Conservation (phyloP, 768 basidiomycete genomes). For the Strobilomyces echinocephalus region DNA sequence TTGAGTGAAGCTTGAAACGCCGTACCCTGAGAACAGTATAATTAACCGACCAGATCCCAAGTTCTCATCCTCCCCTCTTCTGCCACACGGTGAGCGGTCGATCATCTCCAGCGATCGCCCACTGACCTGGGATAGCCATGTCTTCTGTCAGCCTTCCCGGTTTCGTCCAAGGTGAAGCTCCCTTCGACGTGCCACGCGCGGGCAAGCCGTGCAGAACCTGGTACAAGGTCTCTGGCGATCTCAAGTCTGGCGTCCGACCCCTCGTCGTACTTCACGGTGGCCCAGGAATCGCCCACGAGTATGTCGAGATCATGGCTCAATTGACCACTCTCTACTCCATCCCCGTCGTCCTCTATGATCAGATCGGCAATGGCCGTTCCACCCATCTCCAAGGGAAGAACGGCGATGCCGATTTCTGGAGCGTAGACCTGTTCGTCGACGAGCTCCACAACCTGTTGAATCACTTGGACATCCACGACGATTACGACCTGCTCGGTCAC, state of each 20-base stretch:
- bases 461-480: conserved; percentile 41
- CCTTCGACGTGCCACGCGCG: conserved; percentile 23
- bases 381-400: conserved; percentile 50
- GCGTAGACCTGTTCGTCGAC: conserved; percentile 43
- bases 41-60: too few relatives aligned
- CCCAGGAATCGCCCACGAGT: conserved; percentile 43
- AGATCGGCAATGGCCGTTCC: conserved; percentile 51
- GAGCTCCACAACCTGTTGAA: conserved; percentile 45
- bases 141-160: conserved; percentile 22
- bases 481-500: conserved; percentile 42
- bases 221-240: conserved; percentile 48
- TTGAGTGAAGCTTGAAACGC: too few relatives aligned
- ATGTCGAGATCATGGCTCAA: conserved; percentile 37
- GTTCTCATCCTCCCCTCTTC: too few relatives aligned
- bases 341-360: conserved; percentile 54
- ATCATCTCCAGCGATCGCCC: neutral
- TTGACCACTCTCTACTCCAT: conserved; percentile 34
- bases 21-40: too few relatives aligned
- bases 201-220: conserved; percentile 41
- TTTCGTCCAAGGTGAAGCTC: conserved; percentile 29
- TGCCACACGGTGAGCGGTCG: too few relatives aligned
- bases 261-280: conserved; percentile 53
- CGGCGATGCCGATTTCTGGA: conserved; percentile 44
- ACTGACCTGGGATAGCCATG: conserved; percentile 12
- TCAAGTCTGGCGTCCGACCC: conserved; percentile 34